phyloP scores from a whole-genome alignment of 2,329 filamentous ascomycete species.

The Trichoderma breve region DNA sequence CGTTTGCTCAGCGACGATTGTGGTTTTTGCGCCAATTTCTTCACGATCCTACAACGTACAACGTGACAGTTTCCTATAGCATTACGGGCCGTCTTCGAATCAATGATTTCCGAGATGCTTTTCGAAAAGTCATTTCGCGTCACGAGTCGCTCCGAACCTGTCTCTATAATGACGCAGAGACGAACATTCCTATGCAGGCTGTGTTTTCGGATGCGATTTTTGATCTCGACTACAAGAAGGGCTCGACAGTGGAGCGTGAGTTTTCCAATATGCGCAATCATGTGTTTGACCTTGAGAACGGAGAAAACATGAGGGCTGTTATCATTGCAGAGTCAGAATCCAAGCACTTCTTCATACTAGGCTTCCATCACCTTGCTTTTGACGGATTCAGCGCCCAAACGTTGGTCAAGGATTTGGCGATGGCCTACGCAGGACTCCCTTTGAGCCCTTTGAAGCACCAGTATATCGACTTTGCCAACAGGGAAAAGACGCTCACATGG shows the following conservation, averaged over 20 bases:
- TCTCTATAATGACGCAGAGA: conserved; percentile 23
- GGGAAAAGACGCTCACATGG: conserved; percentile 25
- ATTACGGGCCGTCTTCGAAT: background rate
- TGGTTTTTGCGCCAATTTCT: background rate
- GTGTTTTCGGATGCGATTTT: conserved; percentile 29
- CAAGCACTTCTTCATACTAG: conserved; percentile 43
- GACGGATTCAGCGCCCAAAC: conserved; percentile 48
- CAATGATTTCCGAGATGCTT: background rate
- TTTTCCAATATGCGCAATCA: conserved; percentile 32
- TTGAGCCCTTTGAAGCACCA: conserved; percentile 28
- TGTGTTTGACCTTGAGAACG: conserved; percentile 39
- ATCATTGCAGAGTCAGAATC: conserved; percentile 35
- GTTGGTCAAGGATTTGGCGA: conserved; percentile 44
- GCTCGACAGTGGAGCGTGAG: conserved; percentile 25
- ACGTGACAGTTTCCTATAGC: background rate
- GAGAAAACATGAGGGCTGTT: conserved; percentile 34
- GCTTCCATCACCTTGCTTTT: conserved; percentile 51
- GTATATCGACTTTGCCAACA: conserved; percentile 36
- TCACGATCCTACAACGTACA: background rate
- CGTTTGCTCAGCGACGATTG: conserved; percentile 24
- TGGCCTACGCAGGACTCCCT: conserved; percentile 36
- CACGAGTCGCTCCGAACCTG: conserved; percentile 27
- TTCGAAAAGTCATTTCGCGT: conserved; percentile 12
- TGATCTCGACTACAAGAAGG: conserved; percentile 28
- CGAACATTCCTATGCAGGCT: conserved; percentile 26